These are phyloP conservation scores for Didymella keratinophila DNA, from an alignment of 2,329 filamentous ascomycete genomes.

Conservation along the genomic window DNA sequence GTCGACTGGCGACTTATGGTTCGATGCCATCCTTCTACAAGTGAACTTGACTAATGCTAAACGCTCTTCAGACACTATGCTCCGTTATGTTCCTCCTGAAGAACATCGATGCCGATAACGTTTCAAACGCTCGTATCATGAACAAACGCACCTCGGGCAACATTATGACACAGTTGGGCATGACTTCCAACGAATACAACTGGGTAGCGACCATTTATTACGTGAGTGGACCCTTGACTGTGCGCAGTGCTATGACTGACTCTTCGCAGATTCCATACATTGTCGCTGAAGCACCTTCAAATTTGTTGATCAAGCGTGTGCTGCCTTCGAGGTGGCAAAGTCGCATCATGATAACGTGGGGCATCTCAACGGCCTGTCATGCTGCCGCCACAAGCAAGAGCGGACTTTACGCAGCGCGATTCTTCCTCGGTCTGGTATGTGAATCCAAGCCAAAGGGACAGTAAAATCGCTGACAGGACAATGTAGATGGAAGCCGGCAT, in stretches of 20 bases:
- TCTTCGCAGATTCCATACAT: conserved; percentile 29
- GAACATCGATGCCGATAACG: no score
- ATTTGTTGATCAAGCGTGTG: conserved; percentile 50
- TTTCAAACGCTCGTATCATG: conserved; percentile 14
- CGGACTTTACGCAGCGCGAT: conserved; percentile 57
- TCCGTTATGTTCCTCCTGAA: no score
- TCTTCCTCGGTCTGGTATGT: conserved; percentile 35
- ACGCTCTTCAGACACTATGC: no score
- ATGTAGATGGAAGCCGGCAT: conserved; percentile 35
- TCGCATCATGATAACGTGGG: conserved; percentile 38
- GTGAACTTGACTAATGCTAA: no score
- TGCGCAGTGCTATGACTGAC: no score
- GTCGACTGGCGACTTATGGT: no score
- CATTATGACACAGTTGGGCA: conserved; percentile 28
- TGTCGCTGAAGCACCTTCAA: conserved; percentile 41
- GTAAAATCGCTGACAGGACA: not conserved
- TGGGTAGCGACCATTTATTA: conserved; percentile 49
- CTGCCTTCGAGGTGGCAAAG: conserved; percentile 49
- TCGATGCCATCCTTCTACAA: conserved; percentile 9
- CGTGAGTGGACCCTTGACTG: conserved; percentile 21
- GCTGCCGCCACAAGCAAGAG: conserved; percentile 55
- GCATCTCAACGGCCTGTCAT: conserved; percentile 37
- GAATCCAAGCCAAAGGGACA: not conserved
- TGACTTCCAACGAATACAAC: conserved; percentile 32
- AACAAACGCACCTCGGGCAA: conserved; percentile 30